phyloP scores from a whole-genome alignment of 75 land plant species.

The Cunninghamia lanceolata region DNA sequence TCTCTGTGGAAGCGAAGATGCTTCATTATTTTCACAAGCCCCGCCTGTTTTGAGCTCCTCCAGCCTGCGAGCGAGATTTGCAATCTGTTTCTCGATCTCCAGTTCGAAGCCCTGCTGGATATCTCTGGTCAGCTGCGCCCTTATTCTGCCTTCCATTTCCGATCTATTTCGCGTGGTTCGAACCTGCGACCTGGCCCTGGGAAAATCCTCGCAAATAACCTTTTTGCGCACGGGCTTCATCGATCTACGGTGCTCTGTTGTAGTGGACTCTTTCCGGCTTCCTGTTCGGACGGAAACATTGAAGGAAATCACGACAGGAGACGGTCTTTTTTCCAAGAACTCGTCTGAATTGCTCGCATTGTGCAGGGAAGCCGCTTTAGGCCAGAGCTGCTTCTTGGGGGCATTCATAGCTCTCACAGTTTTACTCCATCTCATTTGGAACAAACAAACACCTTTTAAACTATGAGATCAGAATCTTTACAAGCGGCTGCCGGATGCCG shows the following conservation, averaged over 20 bases:
- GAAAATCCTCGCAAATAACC: neutral
- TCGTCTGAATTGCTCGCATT: neutral
- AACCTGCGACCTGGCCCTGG: neutral
- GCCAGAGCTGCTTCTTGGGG: neutral
- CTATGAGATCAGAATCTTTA: too few relatives aligned
- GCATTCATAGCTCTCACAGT: neutral
- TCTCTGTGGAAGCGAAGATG: neutral
- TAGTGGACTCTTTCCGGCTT: neutral
- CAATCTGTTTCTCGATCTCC: neutral
- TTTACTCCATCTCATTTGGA: neutral
- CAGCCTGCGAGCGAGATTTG: neutral
- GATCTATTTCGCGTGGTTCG: neutral
- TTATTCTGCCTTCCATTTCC: neutral
- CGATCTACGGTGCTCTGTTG: neutral
- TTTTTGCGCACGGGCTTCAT: neutral
- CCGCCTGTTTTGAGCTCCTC: neutral
- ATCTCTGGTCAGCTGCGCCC: neutral
- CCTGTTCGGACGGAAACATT: neutral
- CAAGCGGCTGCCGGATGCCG: too few relatives aligned
- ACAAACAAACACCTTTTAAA: too few relatives aligned
- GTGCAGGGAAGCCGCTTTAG: neutral
- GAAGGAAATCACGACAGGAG: neutral
- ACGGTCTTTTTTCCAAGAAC: neutral
- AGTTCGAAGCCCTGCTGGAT: neutral
- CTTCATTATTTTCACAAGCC: neutral